These are phyloP conservation scores for Calonectria hawksworthii DNA, from an alignment of 2,329 filamentous ascomycete genomes.

Conservation along the genomic window DNA sequence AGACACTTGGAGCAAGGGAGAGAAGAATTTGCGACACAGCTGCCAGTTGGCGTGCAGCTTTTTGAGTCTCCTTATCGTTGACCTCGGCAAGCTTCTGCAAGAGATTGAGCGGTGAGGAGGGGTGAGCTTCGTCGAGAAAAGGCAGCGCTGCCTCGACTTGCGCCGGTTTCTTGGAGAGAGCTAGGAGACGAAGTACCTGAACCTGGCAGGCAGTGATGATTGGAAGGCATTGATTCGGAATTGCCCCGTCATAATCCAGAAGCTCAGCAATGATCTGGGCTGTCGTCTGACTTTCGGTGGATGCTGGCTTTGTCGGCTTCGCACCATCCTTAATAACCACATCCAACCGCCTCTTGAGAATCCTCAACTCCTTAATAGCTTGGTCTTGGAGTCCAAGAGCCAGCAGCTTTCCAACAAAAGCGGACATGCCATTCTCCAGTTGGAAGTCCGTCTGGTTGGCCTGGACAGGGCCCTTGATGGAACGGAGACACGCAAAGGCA, in stretches of 20 bases:
- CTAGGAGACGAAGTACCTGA: slow-evolving; percentile 74
- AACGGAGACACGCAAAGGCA: slow-evolving; percentile 76
- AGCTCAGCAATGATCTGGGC: slow-evolving; percentile 66
- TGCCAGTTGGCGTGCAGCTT: slow-evolving; percentile 76
- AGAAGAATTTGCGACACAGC: slow-evolving; percentile 75
- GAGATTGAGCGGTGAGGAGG: slow-evolving; percentile 71
- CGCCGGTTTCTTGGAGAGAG: slow-evolving; percentile 70
- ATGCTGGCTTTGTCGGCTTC: slow-evolving; percentile 48
- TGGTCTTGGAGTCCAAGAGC: slow-evolving; percentile 75
- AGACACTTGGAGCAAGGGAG: slow-evolving; percentile 76
- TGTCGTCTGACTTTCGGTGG: slow-evolving; percentile 48
- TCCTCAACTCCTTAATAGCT: slow-evolving; percentile 76
- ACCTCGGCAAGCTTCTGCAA: slow-evolving; percentile 63
- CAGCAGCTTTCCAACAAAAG: slow-evolving; percentile 76
- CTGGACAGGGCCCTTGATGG: slow-evolving; percentile 66
- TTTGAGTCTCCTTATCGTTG: slow-evolving; percentile 63
- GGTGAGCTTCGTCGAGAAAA: slow-evolving; percentile 65
- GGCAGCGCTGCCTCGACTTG: slow-evolving; percentile 71
- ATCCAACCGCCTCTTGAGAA: slow-evolving; percentile 76
- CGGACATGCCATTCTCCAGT: slow-evolving; percentile 80
- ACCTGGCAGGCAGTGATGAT: slow-evolving; percentile 76
- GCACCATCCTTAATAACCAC: slow-evolving; percentile 45
- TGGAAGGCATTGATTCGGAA: slow-evolving; percentile 60
- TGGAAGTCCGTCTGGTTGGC: slow-evolving; percentile 74
- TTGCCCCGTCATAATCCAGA: slow-evolving; percentile 69